These are phyloP conservation scores for Cryptosporidium felis DNA, from an alignment of 169 alveolate genomes.

Conservation along the genomic window DNA sequence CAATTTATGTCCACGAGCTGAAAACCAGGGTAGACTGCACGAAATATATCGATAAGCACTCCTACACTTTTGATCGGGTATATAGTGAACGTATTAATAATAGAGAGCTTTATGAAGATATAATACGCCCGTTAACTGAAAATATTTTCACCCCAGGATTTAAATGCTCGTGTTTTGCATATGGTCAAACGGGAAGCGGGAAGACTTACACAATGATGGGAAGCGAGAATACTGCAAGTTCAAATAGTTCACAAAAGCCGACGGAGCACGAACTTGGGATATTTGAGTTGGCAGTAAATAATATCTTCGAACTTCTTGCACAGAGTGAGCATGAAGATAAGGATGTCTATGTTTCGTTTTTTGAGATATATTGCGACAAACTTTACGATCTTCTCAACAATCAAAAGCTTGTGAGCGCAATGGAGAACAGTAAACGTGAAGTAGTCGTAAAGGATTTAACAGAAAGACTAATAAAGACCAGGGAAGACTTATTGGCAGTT, in stretches of 20 bases:
- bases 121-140: conserved; percentile 91
- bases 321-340: conserved; percentile 77
- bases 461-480: conserved; percentile 85
- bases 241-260: conserved; percentile 64
- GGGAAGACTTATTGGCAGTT: conserved; percentile 88
- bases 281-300: conserved; percentile 92
- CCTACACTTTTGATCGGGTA: conserved; percentile 89
- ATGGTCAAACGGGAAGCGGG: conserved; percentile 98
- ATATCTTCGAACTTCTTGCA: conserved; percentile 85
- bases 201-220: conserved; percentile 98
- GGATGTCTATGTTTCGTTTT: conserved; percentile 92
- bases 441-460: conserved; percentile 93
- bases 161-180: conserved; percentile 96
- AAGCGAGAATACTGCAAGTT: conserved; percentile 75
- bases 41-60: conserved; percentile 90
- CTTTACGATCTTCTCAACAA: conserved; percentile 96
- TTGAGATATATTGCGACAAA: conserved; percentile 99
- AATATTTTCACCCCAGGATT: conserved; percentile 91
- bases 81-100: conserved; percentile 87
- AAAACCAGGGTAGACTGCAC: conserved; percentile 87
- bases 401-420: conserved; percentile 85
- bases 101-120: conserved; percentile 85
- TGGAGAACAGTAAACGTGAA: conserved; percentile 91
- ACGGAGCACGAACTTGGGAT: conserved; percentile 86
- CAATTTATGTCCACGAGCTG: conserved; percentile 77